Base-by-base conservation (phyloP, 768 basidiomycete genomes). In the Trametes cinnabarina region DNA sequence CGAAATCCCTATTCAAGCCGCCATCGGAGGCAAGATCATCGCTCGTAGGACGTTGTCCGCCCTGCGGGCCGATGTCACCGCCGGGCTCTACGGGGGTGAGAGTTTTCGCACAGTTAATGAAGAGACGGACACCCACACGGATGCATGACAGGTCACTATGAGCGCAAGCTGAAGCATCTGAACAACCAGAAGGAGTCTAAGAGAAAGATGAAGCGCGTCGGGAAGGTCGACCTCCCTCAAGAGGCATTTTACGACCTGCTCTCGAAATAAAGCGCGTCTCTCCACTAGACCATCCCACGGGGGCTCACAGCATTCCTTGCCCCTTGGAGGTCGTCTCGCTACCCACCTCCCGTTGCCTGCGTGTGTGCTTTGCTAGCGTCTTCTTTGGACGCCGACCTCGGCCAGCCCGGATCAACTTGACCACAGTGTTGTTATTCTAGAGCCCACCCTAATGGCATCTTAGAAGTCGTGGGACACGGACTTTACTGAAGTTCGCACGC, bases 221-320 rank as follows among this genome's bases (percentile, higher is more conserved):
- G 94, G 34, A 86, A 78, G 55, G 92, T 98, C 49, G 87, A 93
- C 60, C 82, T 99, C 40, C 94, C 95, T 28, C 94, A 97, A 66
- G 93, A 95, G 67, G 96, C 95, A 1, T 98, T 99, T 81, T 97
- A 90, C 72, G 84, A 92, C 61, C 87, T 98, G 51, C 77, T 98
- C 60, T 83, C 85, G 67, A 87, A 82, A 67, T 57, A 55, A 55
- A 6, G 15, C 20, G 11, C 12, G 30, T 20, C 32, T n/a, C n/a
- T n/a, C n/a, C n/a, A n/a, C n/a, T n/a, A n/a, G n/a, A n/a, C n/a
- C n/a, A n/a, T n/a, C n/a, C n/a, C 23, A 26, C 15, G 23, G 8
- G 12, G 23, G 19, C 22, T 8, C 25, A 17, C 23, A 17, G 19
- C 15, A 12, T 15, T 17, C 23, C 22, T 15, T 39, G 37, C 5